Base-by-base conservation (phyloP, 257 asterid genomes). In the Linaria vulgaris region DNA sequence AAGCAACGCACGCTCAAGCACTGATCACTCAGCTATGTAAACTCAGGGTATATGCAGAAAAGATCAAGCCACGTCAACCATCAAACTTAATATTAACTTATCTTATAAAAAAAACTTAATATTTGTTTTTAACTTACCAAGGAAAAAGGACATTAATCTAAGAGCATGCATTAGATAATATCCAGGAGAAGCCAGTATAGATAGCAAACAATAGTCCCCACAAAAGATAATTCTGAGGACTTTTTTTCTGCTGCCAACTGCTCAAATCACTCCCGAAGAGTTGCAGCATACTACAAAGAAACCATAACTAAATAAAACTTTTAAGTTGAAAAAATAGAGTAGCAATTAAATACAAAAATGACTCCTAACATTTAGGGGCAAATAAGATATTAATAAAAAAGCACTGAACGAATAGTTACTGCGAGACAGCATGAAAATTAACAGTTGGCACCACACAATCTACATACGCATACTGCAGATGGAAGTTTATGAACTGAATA, bases 201-300 rank as follows among this genome's bases (percentile, higher is more conserved):
- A 44, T 14, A n/a, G 15, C 17, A 44, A 15, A 44, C 19, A 44
- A 44, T 1, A 44, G 16, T 5, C 17, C 13, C 3, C 9, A 44
- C 9, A 13, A 19, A 15, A n/a, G 9, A 44, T 9, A 44, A 44
- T 68, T 84, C 95, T n/a, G n/a, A 9, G 84, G 79, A 68, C 71
- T 85, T 76, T 78, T 83, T 81, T 90, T n/a, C 96, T 72, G 82
- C 92, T 51, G 82, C 85, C 77, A 94, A 75, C 71, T 90, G 94
- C 74, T 94, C 99, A 78, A 94, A 71, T 72, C 78, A 95, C 81
- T 90, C 99, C 23, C 92, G 79, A 69, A 87, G 78, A 30, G 95
- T 94, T 15, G 86, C 87, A 61, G 87, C 95, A 80, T 90, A 94
- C 99, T 92, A 69, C 53, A 68, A n/a, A 49, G 53, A 37, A 44